phyloP scores from a whole-genome alignment of 768 basidiomycete species.

The Krasilnikovozyma curviuscula region DNA sequence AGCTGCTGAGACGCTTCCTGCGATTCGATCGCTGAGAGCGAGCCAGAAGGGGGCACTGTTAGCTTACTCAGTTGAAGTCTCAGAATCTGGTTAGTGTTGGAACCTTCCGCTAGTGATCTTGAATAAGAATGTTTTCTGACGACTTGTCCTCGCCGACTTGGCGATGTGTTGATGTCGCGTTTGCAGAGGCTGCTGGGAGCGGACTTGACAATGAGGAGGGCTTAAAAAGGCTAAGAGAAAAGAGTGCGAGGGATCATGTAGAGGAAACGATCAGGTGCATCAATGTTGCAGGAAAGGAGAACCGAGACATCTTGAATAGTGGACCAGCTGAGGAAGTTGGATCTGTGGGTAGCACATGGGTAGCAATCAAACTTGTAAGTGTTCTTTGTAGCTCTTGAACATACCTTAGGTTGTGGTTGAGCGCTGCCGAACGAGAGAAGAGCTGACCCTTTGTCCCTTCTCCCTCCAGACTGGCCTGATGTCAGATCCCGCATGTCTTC shows the following conservation, averaged over 20 bases:
- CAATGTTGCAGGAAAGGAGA: conserved; percentile 47
- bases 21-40: conserved; percentile 42
- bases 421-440: not conserved
- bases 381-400: not conserved
- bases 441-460: not conserved
- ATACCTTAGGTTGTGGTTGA: not conserved
- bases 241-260: conserved; percentile 35
- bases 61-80: conserved; percentile 66
- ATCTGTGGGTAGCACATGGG: conserved; percentile 39
- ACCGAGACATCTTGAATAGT: conserved; percentile 41
- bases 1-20: conserved; percentile 44
- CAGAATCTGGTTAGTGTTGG: too few relatives aligned
- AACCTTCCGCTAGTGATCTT: too few relatives aligned
- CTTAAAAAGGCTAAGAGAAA: conserved; percentile 31
- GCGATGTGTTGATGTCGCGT: conserved; percentile 1
- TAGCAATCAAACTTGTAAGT: conserved; percentile 63
- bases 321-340: conserved; percentile 18
- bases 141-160: too few relatives aligned
- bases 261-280: conserved; percentile 58
- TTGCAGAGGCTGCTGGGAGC: not conserved
- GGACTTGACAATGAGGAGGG: conserved; percentile 14
- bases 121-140: too few relatives aligned
- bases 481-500: conserved; percentile 22
- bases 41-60: conserved; percentile 59
- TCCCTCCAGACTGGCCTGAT: conserved; percentile 18